Percentiles rank a stretch among this genome's conserved stretches.
phyloP scores from a whole-genome alignment of 129 eudicot species.

The Flaveria trinervia region DNA sequence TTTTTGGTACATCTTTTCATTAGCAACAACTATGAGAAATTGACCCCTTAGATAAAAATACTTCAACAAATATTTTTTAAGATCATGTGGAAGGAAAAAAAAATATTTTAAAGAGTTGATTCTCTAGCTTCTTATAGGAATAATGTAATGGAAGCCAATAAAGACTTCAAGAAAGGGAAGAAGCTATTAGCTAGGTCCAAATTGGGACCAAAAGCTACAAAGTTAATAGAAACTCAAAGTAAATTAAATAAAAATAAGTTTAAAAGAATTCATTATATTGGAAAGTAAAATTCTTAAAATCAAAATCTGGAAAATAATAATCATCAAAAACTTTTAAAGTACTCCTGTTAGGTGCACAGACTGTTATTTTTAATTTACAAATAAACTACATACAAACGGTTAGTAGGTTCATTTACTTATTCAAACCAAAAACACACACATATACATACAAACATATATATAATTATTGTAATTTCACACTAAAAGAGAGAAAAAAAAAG shows the following conservation, averaged over 20 bases:
- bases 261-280: neutral
- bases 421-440: no score
- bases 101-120: neutral
- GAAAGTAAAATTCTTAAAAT: neutral
- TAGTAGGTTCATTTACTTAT: no score
- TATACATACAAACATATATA: neutral
- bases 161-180: neutral
- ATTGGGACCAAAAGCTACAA: constrained; percentile 2
- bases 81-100: neutral
- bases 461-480: neutral
- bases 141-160: neutral
- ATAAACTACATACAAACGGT: neutral
- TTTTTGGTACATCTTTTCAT: neutral
- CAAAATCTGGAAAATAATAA: neutral
- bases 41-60: neutral
- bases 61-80: neutral
- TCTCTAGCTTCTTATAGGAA: neutral
- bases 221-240: neutral
- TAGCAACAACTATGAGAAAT: neutral
- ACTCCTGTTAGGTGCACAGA: no score
- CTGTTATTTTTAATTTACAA: neutral
- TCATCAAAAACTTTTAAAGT: no score
- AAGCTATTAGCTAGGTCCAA: neutral
- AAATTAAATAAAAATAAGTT: neutral
- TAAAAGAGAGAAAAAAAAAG: neutral